These are phyloP conservation scores for Pichia gijzeniarum DNA, from an alignment of 805 yeast genomes.

Conservation along the genomic window DNA sequence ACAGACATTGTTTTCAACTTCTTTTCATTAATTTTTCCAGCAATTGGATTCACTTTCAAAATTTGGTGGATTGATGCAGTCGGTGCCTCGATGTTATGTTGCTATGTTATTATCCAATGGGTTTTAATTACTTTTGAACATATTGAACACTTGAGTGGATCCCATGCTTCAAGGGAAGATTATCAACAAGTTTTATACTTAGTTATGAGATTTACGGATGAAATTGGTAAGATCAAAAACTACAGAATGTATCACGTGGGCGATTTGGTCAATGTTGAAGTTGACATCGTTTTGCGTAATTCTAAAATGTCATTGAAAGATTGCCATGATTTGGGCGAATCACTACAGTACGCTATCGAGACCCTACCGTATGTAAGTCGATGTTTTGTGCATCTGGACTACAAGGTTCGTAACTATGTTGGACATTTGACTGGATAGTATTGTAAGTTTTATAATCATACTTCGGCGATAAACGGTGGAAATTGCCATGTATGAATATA, in stretches of 20 bases:
- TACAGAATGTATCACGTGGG: constrained; percentile 75
- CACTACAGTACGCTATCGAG: constrained; percentile 74
- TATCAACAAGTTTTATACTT: constrained; percentile 62
- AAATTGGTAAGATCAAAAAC: constrained; percentile 56
- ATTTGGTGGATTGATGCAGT: constrained; percentile 71
- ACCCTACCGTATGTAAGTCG: constrained; percentile 72
- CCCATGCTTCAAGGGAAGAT: constrained; percentile 56
- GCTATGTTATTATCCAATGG: constrained; percentile 64
- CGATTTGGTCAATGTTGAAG: constrained; percentile 69
- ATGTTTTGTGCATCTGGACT: constrained; percentile 77
- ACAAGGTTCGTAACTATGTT: constrained; percentile 34
- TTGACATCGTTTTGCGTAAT: constrained; percentile 55
- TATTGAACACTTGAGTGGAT: constrained; percentile 68
- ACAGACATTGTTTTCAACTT: constrained; percentile 71
- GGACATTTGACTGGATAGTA: constrained; percentile 28
- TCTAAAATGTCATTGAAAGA: constrained; percentile 50
- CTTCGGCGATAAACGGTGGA: too few species aligned
- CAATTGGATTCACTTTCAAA: constrained; percentile 44
- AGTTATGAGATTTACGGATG: constrained; percentile 62
- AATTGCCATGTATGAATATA: too few species aligned
- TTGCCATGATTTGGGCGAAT: constrained; percentile 75
- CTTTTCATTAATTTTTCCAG: constrained; percentile 66
- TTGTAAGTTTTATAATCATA: too few species aligned
- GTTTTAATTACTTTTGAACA: constrained; percentile 59
- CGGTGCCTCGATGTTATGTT: constrained; percentile 61